These are phyloP conservation scores for Cercospora zeina DNA, from an alignment of 2,329 filamentous ascomycete species.

Conservation along the genomic window DNA sequence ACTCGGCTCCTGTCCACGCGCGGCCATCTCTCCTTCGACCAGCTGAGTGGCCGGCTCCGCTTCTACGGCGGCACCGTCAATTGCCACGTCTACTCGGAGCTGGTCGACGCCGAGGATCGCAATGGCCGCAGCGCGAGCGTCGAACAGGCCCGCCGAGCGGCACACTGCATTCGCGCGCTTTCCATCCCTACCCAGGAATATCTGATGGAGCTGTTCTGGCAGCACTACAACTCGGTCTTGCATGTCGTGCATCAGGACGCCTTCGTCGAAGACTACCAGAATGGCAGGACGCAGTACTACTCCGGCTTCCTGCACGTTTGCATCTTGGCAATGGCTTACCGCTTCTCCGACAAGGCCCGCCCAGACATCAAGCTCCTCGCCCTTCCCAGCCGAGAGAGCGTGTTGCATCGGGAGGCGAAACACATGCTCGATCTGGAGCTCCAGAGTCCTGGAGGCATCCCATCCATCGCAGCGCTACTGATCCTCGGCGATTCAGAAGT, in stretches of 20 bases:
- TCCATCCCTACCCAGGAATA: slow-evolving; percentile 33
- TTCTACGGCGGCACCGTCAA: slow-evolving; percentile 36
- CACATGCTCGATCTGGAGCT: slow-evolving; percentile 36
- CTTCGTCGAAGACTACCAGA: slow-evolving; percentile 31
- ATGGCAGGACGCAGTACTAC: slow-evolving; percentile 31
- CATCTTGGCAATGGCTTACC: slow-evolving; percentile 34
- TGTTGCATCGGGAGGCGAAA: slow-evolving; percentile 33
- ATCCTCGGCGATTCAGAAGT: slow-evolving; percentile 34
- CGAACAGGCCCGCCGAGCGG: slow-evolving; percentile 31
- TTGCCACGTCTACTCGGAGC: slow-evolving; percentile 32
- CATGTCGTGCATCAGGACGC: slow-evolving; percentile 34
- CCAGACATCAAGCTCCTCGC: slow-evolving; percentile 32
- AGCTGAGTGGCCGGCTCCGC: slow-evolving; percentile 30
- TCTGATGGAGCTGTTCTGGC: slow-evolving; percentile 34
- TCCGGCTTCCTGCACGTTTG: slow-evolving; percentile 35
- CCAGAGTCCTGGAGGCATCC: slow-evolving; percentile 32
- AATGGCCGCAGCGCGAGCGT: slow-evolving; percentile 19
- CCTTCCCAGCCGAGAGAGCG: slow-evolving; percentile 31
- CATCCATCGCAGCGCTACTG: slow-evolving; percentile 32
- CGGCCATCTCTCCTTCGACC: slow-evolving; percentile 35
- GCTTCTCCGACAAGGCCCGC: slow-evolving; percentile 32
- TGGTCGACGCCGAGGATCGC: slow-evolving; percentile 23
- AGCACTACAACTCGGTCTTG: slow-evolving; percentile 33
- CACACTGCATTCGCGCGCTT: slow-evolving; percentile 31
- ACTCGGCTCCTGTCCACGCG: slow-evolving; percentile 31